A percentile compares a stretch with the other conserved stretches of the same genome.
Evolutionary conservation across 2,329 filamentous ascomycete species (phyloP).

Genomic region (Penicillium janthinellum): DNA sequence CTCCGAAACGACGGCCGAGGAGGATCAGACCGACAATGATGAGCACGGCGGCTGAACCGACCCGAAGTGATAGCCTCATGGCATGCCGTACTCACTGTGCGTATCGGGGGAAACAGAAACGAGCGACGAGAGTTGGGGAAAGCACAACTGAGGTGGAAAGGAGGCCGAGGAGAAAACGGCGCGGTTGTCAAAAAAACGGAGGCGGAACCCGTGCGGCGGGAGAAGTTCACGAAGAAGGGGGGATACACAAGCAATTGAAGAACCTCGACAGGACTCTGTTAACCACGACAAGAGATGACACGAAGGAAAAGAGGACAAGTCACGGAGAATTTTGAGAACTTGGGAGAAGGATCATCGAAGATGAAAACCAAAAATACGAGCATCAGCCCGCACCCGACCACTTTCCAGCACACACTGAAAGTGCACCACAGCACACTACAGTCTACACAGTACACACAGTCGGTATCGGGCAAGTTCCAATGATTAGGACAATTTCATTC

Average conservation of each 20-base stretch:
- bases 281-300: background rate
- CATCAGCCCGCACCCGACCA: background rate
- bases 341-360: background rate
- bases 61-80: slow-evolving; percentile 31
- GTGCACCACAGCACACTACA: background rate
- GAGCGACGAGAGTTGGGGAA: slow-evolving; percentile 10
- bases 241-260: background rate
- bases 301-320: background rate
- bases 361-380: background rate
- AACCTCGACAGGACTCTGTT: background rate
- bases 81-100: slow-evolving; percentile 20
- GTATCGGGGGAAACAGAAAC: slow-evolving; percentile 4
- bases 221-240: background rate
- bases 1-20: slow-evolving; percentile 29
- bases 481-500: background rate
- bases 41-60: slow-evolving; percentile 34
- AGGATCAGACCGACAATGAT: slow-evolving; percentile 34
- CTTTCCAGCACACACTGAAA: background rate
- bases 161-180: slow-evolving; percentile 2
- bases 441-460: background rate
- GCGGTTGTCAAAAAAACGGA: slow-evolving; percentile 6
- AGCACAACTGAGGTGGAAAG: background rate
- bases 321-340: background rate
- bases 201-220: slow-evolving; percentile 11
- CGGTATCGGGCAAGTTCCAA: background rate